Conservation (phyloP, 768 basidiomycete species). For the Russula compacta region DNA sequence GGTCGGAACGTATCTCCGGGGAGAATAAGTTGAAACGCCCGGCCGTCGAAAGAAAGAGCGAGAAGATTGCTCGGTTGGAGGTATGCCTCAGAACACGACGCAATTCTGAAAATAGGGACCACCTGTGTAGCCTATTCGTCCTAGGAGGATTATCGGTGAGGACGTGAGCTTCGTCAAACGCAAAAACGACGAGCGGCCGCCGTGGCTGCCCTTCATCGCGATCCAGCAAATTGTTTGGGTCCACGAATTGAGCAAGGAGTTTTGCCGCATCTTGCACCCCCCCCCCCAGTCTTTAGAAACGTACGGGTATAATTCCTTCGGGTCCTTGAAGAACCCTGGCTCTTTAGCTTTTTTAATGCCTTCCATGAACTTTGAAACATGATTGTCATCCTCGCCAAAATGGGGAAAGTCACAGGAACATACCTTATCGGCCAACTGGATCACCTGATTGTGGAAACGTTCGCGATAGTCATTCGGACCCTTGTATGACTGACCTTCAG, state of each 20-base stretch:
- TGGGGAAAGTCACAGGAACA: too few relatives aligned
- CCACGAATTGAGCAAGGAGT: not conserved
- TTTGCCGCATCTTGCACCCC: not conserved
- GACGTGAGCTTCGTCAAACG: not conserved
- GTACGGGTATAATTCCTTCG: not conserved
- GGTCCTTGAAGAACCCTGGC: too few relatives aligned
- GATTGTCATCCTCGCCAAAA: not conserved
- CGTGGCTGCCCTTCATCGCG: not conserved
- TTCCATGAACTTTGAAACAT: not conserved
- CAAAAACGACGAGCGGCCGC: too few relatives aligned
- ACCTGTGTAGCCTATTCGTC: not conserved
- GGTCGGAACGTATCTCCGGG: too few relatives aligned
- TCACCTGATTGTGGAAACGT: not conserved
- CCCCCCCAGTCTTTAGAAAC: not conserved
- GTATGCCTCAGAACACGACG: not conserved
- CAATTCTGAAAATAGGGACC: not conserved
- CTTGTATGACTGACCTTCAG: not conserved
- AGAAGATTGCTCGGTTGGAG: not conserved
- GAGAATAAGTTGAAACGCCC: not conserved
- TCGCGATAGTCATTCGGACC: not conserved
- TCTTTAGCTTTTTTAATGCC: too few relatives aligned
- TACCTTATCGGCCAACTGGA: not conserved
- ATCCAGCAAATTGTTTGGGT: not conserved
- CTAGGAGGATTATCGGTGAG: not conserved
- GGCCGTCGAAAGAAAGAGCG: not conserved